phyloP scores from a whole-genome alignment of 2,329 filamentous ascomycete species.

The Sporothrix variecibatus region DNA sequence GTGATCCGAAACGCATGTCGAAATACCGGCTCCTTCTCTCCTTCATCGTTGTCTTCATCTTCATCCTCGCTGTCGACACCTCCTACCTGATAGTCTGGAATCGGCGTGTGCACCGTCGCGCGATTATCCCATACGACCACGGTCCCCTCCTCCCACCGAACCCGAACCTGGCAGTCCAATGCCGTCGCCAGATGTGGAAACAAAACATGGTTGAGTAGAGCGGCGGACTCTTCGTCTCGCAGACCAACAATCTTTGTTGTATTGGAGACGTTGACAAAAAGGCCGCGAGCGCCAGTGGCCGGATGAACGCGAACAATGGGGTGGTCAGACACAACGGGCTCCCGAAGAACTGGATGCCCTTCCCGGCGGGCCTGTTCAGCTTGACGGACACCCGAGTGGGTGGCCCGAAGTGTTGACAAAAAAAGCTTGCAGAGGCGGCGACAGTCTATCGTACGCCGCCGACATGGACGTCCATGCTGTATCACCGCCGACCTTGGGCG shows the following conservation, averaged over 20 bases:
- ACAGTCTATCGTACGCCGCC: slow-evolving; percentile 42
- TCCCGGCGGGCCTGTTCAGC: slow-evolving; percentile 41
- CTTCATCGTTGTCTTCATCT: neutral
- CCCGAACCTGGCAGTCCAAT: slow-evolving; percentile 70
- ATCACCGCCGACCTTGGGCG: slow-evolving; percentile 41
- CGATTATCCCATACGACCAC: slow-evolving; percentile 71
- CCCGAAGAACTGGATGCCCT: slow-evolving; percentile 37
- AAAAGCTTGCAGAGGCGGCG: slow-evolving; percentile 40
- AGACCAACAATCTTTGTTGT: slow-evolving; percentile 65
- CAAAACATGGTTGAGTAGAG: slow-evolving; percentile 66
- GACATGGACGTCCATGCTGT: slow-evolving; percentile 43
- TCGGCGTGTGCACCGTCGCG: slow-evolving; percentile 49
- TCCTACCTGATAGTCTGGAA: slow-evolving; percentile 46
- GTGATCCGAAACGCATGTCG: slow-evolving; percentile 2
- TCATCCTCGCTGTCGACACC: neutral
- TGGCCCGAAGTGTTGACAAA: slow-evolving; percentile 42
- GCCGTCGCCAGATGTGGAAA: slow-evolving; percentile 55
- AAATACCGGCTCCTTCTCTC: neutral
- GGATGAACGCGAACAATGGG: slow-evolving; percentile 84
- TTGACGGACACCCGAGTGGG: slow-evolving; percentile 43
- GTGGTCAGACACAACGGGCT: slow-evolving; percentile 67
- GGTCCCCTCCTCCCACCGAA: slow-evolving; percentile 64
- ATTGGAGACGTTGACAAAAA: slow-evolving; percentile 69
- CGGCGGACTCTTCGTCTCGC: slow-evolving; percentile 67
- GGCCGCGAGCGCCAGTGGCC: slow-evolving; percentile 74